Percentiles rank a stretch among this genome's conserved stretches.
phyloP scores from a whole-genome alignment of 192 early-diverging fungal species.

The Gamsiella multidivaricata region DNA sequence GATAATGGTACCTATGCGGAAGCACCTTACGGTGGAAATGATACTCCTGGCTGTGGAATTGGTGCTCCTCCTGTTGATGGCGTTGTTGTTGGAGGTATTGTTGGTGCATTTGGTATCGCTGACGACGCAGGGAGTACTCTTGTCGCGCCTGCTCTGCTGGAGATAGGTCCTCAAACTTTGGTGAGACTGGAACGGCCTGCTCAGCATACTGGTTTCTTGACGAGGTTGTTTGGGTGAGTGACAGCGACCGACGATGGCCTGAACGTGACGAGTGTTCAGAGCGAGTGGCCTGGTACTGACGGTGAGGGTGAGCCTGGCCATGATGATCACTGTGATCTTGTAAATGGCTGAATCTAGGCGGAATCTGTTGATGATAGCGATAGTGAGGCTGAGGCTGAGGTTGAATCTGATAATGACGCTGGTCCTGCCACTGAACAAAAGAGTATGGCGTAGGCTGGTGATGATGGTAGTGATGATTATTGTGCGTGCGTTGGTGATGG shows the following conservation, averaged over 20 bases:
- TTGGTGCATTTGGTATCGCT: conserved; percentile 26
- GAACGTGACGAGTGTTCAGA: not conserved
- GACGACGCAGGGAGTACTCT: conserved; percentile 36
- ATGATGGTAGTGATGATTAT: conserved; percentile 1
- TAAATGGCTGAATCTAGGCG: not conserved
- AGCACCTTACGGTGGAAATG: not conserved
- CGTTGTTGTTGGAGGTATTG: conserved; percentile 26
- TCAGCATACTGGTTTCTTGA: not conserved
- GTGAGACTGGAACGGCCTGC: not conserved
- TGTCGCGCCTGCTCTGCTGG: conserved; percentile 36
- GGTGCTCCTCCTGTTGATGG: conserved; percentile 13
- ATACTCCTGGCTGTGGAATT: not conserved
- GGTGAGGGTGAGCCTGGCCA: not conserved
- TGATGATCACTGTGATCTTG: not conserved
- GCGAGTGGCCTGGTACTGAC: not conserved
- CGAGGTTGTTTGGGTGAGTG: conserved; percentile 1
- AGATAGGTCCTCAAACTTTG: conserved; percentile 18
- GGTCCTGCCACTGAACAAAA: not conserved
- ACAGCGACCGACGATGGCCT: conserved; percentile 14
- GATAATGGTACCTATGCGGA: not conserved
- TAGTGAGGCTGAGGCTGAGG: not conserved
- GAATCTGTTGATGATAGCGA: not conserved
- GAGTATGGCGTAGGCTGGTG: not conserved
- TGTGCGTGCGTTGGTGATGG: not conserved
- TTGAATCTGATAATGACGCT: not conserved